Conservation (phyloP, 164 flowering plant species). For the Liriodendron chinense region DNA sequence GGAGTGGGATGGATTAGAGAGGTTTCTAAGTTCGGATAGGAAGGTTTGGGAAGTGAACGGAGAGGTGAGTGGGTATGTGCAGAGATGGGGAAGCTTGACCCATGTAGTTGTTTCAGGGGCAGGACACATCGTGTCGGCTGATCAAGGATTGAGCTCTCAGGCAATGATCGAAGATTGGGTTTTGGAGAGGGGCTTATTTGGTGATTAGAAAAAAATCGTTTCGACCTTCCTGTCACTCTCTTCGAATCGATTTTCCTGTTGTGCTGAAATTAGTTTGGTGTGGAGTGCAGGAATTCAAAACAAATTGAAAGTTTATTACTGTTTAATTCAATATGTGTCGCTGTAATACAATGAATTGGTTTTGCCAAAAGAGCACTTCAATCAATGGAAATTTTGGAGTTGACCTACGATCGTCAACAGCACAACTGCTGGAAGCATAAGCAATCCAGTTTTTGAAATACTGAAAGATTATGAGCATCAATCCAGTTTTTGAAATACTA, state of each 20-base stretch:
- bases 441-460: no score
- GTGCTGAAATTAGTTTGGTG: neutral
- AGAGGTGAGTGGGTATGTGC: constrained; percentile 71
- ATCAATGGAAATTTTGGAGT: no score
- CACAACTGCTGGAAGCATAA: no score
- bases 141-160: constrained; percentile 67
- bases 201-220: neutral
- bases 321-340: no score
- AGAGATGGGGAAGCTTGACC: constrained; percentile 61
- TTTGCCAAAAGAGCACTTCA: no score
- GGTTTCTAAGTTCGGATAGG: constrained; percentile 53
- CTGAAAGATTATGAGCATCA: no score
- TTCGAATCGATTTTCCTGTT: constrained; percentile 6
- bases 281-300: no score
- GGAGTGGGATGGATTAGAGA: constrained; percentile 57
- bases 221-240: constrained; percentile 1
- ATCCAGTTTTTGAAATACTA: no score
- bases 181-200: constrained; percentile 53
- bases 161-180: constrained; percentile 87
- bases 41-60: constrained; percentile 64
- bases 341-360: no score
- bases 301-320: no score
- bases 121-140: constrained; percentile 77
- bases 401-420: no score
- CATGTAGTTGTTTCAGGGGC: constrained; percentile 67